Base-by-base conservation (phyloP, 441 rosid genomes). In the Kokia cookei region DNA sequence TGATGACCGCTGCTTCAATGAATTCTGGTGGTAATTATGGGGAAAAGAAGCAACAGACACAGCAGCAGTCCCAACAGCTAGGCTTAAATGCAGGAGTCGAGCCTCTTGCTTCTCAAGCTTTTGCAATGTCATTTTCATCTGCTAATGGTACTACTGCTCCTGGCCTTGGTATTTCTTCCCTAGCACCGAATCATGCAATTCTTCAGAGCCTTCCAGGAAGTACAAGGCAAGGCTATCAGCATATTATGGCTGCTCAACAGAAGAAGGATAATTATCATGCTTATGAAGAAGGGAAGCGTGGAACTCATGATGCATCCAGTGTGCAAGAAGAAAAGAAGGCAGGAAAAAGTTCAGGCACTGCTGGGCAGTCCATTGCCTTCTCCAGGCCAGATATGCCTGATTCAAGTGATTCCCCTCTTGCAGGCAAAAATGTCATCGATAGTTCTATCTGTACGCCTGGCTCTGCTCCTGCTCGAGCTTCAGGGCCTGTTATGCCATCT, bases 51-150 rank as follows among this genome's bases (percentile, higher is more conserved):
- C 77, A 76, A 51, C 86, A 78, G 15, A 81, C 51, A 48, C 93
- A 88, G 32, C 83, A 87, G 72, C 88, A 82, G 4, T 47, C 51
- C 26, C 93, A 88, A 43, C 83, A 87, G 73, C 89, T 82, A 71
- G 80, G 79, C 50, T 79, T 90, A 11, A 90, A 84, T 78, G 78
- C 88, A 50, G 94, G 91, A 55, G 79, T 76, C 45, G 99, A 93
- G 67, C 78, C 91, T 11, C 76, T 84, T 17, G 76, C 76, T 0
- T 82, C 97, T 47, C 98, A 85, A 76, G 86, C 97, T 76, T 92
- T 90, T 86, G 97, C 98, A 17, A 84, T 96, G 97, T 86, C 99
- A 13, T 92, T 92, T 85, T 82, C 92, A 22, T 80, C 98, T 51
- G 79, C 88, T 32, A 91, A 83, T 78, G 92, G 94, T 63, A 81